Base-by-base conservation (phyloP, 129 eudicot genomes). In the Scalesia atractyloides region DNA sequence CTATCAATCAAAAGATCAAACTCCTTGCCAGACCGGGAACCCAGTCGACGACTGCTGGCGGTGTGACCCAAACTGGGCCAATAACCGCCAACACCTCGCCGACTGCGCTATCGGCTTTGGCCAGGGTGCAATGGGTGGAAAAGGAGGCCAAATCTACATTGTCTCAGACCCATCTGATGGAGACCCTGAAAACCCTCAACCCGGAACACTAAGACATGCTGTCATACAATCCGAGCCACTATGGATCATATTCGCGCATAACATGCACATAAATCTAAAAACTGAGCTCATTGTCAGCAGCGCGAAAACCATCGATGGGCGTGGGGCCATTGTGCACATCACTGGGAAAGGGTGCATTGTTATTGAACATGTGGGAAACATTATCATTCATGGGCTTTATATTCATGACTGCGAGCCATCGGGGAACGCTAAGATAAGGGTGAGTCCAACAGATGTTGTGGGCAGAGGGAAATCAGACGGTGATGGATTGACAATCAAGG, bases 31-130 rank as follows among this genome's bases (percentile, higher is more conserved):
- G 15, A 87, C 96, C 9, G 98, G 98, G 7, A 94, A 94, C 74
- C 98, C 97, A 13, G 86, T 94, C 4, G 98, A 94, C 77, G 98
- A 94, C 67, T 94, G 98, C 69, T 94, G 97, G 98, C 76, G 83
- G 1, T 94, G 98, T 56, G 97, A 94, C 83, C 81, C 89, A 4
- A 90, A 90, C 58, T 94, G 98, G 98, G 89, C 81, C 37, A 68
- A 72, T 70, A 83, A 90, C 86, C 91, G 98, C 46, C 96, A 90
- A 17, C 87, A 68, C 46, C 86, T 94, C 0, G 97, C 98, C 0
- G 97, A 94, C 73, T 94, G 98, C 24, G 89, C 81, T 48, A 88
- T 94, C 26, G 98, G 98, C 30, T 94, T 94, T n/a, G 98, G 98
- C 16, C 83, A 79, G 51, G 76, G 68, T 3, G 98, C 98, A 43